Evolutionary conservation across 495 filamentous ascomycete species (phyloP).

Genomic region (Cudoniella acicularis): DNA sequence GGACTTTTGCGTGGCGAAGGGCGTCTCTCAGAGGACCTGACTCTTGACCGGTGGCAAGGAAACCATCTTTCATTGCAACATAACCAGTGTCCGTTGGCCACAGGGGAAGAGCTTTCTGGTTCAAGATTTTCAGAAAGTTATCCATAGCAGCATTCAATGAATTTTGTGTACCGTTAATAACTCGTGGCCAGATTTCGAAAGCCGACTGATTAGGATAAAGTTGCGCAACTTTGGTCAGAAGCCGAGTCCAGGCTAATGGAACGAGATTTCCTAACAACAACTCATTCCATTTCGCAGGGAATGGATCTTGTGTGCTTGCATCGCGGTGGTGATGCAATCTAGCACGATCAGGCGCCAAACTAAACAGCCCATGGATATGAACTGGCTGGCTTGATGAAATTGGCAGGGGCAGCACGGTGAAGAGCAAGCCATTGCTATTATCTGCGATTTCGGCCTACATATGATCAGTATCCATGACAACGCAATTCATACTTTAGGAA

Average conservation of each 20-base stretch:
- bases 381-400: slow-evolving; percentile 34
- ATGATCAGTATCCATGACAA: too few relatives aligned
- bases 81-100: slow-evolving; percentile 17
- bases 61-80: background rate
- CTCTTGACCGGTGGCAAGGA: slow-evolving; percentile 6
- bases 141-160: slow-evolving; percentile 9
- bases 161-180: background rate
- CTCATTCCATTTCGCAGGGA: slow-evolving; percentile 32
- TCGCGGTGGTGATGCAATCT: slow-evolving; percentile 31
- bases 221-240: slow-evolving; percentile 10
- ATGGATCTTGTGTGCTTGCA: slow-evolving; percentile 22
- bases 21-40: slow-evolving; percentile 10
- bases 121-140: slow-evolving; percentile 10
- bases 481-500: too few relatives aligned
- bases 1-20: slow-evolving; percentile 14
- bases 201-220: background rate
- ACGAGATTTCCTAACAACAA: slow-evolving; percentile 33
- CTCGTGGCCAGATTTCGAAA: slow-evolving; percentile 14
- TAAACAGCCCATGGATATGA: slow-evolving; percentile 41
- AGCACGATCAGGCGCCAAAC: slow-evolving; percentile 36
- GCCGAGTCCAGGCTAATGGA: slow-evolving; percentile 31
- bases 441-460: too few relatives aligned
- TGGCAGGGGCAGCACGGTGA: slow-evolving; percentile 38
- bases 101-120: slow-evolving; percentile 11
- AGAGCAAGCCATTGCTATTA: slow-evolving; percentile 27